Evolutionary conservation across 306 rosid species (phyloP).

Genomic region (Quillaja saponaria): DNA sequence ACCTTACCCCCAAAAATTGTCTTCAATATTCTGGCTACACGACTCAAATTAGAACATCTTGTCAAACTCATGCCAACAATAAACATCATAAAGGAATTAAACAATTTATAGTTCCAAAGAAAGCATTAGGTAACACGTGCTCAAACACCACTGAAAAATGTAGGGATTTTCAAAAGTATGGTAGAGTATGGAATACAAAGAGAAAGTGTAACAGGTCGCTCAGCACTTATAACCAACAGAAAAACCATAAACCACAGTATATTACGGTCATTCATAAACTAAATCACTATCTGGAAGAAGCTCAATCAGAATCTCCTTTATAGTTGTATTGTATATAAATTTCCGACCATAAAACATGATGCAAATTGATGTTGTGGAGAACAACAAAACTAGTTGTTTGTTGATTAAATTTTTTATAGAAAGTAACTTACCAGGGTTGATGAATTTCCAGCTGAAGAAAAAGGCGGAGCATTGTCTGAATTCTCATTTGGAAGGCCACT

Average conservation of each 20-base stretch:
- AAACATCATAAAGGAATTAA: not conserved
- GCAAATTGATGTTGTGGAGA: not conserved
- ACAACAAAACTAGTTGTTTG: not conserved
- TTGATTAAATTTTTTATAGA: constrained; percentile 9
- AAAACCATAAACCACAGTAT: not conserved
- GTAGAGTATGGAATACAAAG: not conserved
- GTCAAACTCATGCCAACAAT: no score
- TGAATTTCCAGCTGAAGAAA: constrained; percentile 59
- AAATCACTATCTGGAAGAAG: not conserved
- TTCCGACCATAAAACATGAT: not conserved
- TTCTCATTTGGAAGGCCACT: constrained; percentile 61
- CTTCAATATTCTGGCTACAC: no score
- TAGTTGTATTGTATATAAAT: not conserved
- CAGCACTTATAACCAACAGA: constrained; percentile 1
- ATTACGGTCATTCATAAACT: constrained; percentile 12
- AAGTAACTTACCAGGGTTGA: constrained; percentile 59
- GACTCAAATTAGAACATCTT: no score
- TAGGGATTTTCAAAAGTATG: not conserved
- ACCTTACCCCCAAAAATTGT: no score
- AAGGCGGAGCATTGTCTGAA: constrained; percentile 60
- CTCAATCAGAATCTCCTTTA: constrained; percentile 1
- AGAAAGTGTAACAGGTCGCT: not conserved
- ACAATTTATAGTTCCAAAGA: not conserved
- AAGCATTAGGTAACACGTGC: not conserved
- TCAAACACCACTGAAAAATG: not conserved